Conservation (phyloP, 768 basidiomycete genomes). For the Pleurotus ostreatus region DNA sequence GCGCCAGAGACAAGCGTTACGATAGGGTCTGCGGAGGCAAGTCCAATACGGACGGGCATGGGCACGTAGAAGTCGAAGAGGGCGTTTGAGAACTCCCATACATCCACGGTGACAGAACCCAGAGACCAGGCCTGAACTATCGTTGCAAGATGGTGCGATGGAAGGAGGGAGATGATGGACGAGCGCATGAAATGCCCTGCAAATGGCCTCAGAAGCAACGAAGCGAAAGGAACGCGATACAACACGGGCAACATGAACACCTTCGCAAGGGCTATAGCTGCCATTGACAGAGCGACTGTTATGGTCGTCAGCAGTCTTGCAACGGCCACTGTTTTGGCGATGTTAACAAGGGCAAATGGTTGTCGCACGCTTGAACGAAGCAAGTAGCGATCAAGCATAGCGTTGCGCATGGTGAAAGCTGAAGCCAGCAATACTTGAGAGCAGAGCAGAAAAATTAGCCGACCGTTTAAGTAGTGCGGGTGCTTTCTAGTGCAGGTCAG, state of each 20-base stretch:
- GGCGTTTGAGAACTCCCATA: constrained; percentile 62
- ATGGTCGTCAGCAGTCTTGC: constrained; percentile 37
- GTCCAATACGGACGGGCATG: constrained; percentile 48
- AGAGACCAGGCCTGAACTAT: constrained; percentile 47
- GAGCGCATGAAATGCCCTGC: constrained; percentile 60
- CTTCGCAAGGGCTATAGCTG: constrained; percentile 47
- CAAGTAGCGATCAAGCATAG: constrained; percentile 60
- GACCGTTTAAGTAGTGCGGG: constrained; percentile 69
- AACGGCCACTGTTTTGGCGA: constrained; percentile 26
- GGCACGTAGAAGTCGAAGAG: constrained; percentile 58
- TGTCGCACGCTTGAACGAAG: constrained; percentile 26
- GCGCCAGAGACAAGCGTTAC: constrained; percentile 61
- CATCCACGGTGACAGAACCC: constrained; percentile 44
- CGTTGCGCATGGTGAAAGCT: constrained; percentile 49
- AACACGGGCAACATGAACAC: constrained; percentile 46
- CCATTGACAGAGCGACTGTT: constrained; percentile 30
- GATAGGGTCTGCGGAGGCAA: constrained; percentile 45
- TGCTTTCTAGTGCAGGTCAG: constrained; percentile 50
- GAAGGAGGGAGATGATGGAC: constrained; percentile 49
- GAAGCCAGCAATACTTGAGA: constrained; percentile 46
- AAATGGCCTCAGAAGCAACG: constrained; percentile 51
- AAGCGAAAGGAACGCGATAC: constrained; percentile 51
- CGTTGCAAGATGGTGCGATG: constrained; percentile 40
- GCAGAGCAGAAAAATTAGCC: constrained; percentile 53
- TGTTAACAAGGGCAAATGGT: constrained; percentile 21